A percentile compares a stretch with the other conserved stretches of the same genome.
Conservation (phyloP, 2,329 filamentous ascomycete genomes). For the Diplocarpon rosae region DNA sequence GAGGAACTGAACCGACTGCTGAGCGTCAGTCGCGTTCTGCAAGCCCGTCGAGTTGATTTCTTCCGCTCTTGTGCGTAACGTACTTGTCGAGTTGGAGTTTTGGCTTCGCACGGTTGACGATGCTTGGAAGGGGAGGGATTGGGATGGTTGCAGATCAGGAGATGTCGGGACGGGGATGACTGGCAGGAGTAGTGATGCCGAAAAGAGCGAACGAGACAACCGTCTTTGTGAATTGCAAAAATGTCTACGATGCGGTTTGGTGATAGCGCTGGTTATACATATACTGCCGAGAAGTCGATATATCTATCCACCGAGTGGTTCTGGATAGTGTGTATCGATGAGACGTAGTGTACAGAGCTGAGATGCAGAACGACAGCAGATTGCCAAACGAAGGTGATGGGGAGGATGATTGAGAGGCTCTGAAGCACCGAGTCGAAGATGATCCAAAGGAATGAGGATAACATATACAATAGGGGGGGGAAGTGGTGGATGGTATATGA, state of each 20-base stretch:
- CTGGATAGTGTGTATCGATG: conserved; percentile 20
- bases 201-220: conserved; percentile 31
- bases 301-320: conserved; percentile 12
- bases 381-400: conserved; percentile 28
- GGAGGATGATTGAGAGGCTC: conserved; percentile 26
- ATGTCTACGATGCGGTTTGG: conserved; percentile 26
- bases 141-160: conserved; percentile 4
- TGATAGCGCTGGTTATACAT: conserved; percentile 27
- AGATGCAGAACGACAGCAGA: conserved; percentile 24
- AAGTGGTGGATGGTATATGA: conserved; percentile 28
- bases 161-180: conserved; percentile 11
- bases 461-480: conserved; percentile 18
- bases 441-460: conserved; percentile 26
- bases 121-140: conserved; percentile 6
- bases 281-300: conserved; percentile 14
- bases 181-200: conserved; percentile 10
- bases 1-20: conserved; percentile 11
- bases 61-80: neutral
- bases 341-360: conserved; percentile 15
- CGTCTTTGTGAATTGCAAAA: conserved; percentile 23
- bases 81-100: too few species aligned
- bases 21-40: conserved; percentile 16
- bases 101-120: neutral
- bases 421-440: conserved; percentile 27
- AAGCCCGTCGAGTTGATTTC: neutral